Conservation (phyloP, 2,329 filamentous ascomycete species). For the Ophiostoma sp. region DNA sequence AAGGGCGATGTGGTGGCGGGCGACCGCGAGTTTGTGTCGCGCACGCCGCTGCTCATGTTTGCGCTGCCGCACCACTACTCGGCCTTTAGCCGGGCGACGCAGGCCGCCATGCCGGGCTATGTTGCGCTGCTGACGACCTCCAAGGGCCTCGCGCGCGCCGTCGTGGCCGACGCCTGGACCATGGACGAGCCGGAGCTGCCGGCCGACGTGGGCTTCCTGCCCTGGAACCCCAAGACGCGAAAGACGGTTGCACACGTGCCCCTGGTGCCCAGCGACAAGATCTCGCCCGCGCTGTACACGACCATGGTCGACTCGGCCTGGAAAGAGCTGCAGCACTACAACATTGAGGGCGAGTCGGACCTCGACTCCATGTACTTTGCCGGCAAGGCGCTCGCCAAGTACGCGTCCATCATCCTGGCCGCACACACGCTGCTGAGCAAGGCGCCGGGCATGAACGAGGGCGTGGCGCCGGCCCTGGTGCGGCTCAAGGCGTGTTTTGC, state of each 20-base stretch:
- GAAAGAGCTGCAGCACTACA: slow-evolving; percentile 58
- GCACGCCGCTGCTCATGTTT: slow-evolving; percentile 69
- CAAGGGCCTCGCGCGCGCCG: slow-evolving; percentile 71
- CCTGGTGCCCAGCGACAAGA: slow-evolving; percentile 30
- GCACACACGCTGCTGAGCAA: slow-evolving; percentile 60
- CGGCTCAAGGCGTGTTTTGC: slow-evolving; percentile 62
- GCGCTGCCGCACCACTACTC: slow-evolving; percentile 79
- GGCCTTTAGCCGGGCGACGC: slow-evolving; percentile 60
- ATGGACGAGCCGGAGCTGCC: slow-evolving; percentile 70
- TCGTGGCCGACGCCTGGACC: slow-evolving; percentile 69
- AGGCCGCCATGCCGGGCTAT: slow-evolving; percentile 44
- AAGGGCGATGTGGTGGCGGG: slow-evolving; percentile 61
- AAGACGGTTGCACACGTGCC: slow-evolving; percentile 33
- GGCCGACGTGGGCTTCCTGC: slow-evolving; percentile 67
- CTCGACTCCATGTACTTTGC: slow-evolving; percentile 88
- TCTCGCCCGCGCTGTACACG: slow-evolving; percentile 53
- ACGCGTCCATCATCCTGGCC: slow-evolving; percentile 63
- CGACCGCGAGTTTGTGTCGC: slow-evolving; percentile 24
- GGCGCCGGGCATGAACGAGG: slow-evolving; percentile 31
- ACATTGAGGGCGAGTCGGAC: slow-evolving; percentile 66
- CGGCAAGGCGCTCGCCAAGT: slow-evolving; percentile 74
- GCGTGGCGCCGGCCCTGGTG: slow-evolving; percentile 54
- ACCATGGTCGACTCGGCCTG: slow-evolving; percentile 58
- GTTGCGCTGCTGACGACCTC: slow-evolving; percentile 72
- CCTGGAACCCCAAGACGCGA: slow-evolving; percentile 58